Percentiles rank a stretch among this genome's conserved stretches.
phyloP scores from a whole-genome alignment of 148 eudicot species.

The Vaccinium myrtillus region DNA sequence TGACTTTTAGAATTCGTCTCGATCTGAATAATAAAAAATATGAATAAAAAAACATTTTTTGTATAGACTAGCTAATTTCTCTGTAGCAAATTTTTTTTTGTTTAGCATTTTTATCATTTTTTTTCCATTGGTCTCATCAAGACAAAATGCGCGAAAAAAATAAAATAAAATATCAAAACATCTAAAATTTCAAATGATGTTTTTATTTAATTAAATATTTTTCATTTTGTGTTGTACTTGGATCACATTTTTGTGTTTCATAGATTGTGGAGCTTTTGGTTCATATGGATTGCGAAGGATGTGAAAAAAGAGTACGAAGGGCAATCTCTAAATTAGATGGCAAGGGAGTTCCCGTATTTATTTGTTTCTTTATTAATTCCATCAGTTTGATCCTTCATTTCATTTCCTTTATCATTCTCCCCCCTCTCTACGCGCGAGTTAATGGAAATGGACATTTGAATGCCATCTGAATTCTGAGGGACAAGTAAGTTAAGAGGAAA shows the following conservation, averaged over 20 bases:
- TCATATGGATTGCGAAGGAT: conserved; percentile 60
- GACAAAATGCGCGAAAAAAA: not conserved
- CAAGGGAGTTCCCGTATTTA: conserved; percentile 17
- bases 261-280: conserved; percentile 57
- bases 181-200: not conserved
- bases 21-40: too few species aligned
- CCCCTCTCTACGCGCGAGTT: not conserved
- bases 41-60: too few species aligned
- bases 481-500: not conserved
- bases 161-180: not conserved
- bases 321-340: conserved; percentile 47
- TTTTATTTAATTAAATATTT: not conserved
- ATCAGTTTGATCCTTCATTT: not conserved
- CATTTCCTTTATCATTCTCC: not conserved
- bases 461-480: not conserved
- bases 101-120: too few species aligned
- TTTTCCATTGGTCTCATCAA: not conserved
- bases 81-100: too few species aligned
- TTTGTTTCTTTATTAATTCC: not conserved
- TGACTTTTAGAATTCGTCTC: not conserved
- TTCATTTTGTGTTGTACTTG: not conserved
- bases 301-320: conserved; percentile 48
- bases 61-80: too few species aligned
- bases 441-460: not conserved
- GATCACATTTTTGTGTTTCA: not conserved